phyloP scores from a whole-genome alignment of 192 early-diverging fungal genomes.

The Rhizophagus sp. region DNA sequence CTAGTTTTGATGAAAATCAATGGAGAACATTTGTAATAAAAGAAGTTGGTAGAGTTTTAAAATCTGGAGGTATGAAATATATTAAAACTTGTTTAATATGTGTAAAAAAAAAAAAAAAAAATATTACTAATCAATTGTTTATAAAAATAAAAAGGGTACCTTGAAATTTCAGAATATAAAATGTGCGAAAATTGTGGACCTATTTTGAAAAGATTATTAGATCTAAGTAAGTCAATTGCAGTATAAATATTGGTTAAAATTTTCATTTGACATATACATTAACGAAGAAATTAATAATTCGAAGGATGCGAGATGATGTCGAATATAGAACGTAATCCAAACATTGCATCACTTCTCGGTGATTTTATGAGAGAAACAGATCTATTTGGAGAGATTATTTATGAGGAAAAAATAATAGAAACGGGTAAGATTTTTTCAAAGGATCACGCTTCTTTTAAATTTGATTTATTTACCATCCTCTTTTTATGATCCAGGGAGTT shows the following conservation, averaged over 20 bases:
- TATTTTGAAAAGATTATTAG: background rate
- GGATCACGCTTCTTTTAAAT: background rate
- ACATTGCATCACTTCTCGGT: constrained; percentile 1
- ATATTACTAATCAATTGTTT: no score
- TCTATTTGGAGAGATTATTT: background rate
- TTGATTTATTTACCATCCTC: background rate
- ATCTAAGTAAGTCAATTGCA: background rate
- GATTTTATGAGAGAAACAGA: background rate
- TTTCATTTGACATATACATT: no score
- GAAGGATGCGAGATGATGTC: background rate
- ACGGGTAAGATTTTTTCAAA: background rate
- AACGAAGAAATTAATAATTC: background rate
- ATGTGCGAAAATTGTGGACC: constrained; percentile 14
- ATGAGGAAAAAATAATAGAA: background rate
- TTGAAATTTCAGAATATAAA: constrained; percentile 43
- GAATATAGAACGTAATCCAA: background rate
- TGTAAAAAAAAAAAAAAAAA: no score
- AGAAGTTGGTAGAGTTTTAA: background rate
- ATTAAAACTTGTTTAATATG: no score
- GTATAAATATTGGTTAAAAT: no score
- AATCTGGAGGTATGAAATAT: background rate
- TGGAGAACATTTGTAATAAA: background rate
- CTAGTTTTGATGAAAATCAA: background rate
- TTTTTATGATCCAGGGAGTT: background rate
- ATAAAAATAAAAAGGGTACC: background rate